These are phyloP conservation scores for Nadsonia fulvescens DNA, from an alignment of 805 yeast species.

Conservation along the genomic window DNA sequence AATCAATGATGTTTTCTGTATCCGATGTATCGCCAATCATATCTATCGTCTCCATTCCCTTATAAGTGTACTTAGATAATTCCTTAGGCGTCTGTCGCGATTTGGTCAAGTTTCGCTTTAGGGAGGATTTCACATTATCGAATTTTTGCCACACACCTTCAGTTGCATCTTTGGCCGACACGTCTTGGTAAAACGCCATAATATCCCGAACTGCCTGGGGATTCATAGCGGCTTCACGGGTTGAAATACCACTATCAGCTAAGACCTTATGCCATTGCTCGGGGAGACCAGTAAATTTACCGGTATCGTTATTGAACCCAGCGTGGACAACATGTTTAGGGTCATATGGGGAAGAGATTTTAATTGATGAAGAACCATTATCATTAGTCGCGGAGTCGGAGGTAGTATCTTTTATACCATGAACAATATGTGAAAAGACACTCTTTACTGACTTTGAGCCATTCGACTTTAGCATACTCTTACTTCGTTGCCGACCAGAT, in stretches of 20 bases:
- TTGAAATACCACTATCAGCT: slow-evolving; percentile 73
- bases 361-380: slow-evolving; percentile 13
- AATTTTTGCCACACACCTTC: slow-evolving; percentile 15
- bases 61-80: no score
- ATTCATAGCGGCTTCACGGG: slow-evolving; percentile 73
- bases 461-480: no score
- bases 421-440: slow-evolving; percentile 12
- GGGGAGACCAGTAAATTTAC: slow-evolving; percentile 83
- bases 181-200: slow-evolving; percentile 49
- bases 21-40: no score
- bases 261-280: slow-evolving; percentile 79
- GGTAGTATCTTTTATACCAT: slow-evolving; percentile 8
- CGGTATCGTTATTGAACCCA: slow-evolving; percentile 68
- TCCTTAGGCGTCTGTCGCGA: no score
- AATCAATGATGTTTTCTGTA: no score
- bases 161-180: slow-evolving; percentile 11
- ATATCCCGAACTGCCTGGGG: slow-evolving; percentile 91
- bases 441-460: slow-evolving; percentile 10
- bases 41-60: no score
- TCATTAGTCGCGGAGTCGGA: slow-evolving; percentile 1
- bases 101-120: no score
- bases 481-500: no score
- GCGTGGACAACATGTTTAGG: slow-evolving; percentile 91
- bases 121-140: slow-evolving; percentile 10
- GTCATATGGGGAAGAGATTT: slow-evolving; percentile 82